Conservation (phyloP, 2,329 filamentous ascomycete genomes). For the Calcarisporium arbuscula region DNA sequence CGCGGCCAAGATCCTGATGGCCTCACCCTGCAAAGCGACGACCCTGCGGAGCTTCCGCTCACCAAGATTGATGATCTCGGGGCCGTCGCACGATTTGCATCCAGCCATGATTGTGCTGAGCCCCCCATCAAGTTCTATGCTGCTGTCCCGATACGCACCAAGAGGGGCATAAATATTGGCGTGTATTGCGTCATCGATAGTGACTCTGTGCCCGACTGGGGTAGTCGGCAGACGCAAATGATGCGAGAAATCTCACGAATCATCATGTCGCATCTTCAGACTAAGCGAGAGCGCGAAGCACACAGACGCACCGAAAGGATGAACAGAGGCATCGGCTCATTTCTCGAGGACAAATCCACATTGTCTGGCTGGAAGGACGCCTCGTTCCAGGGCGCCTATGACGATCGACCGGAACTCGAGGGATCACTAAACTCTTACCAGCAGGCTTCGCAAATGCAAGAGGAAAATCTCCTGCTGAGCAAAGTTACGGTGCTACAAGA, state of each 20-base stretch:
- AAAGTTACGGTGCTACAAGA: no score
- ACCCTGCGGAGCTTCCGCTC: slow-evolving; percentile 16
- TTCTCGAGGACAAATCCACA: slow-evolving; percentile 16
- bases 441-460: no score
- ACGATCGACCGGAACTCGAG: no score
- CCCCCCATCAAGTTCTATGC: slow-evolving; percentile 24
- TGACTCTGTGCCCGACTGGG: slow-evolving; percentile 10
- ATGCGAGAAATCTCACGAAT: slow-evolving; percentile 15
- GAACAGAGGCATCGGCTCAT: slow-evolving; percentile 24
- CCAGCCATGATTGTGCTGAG: no score
- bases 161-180: slow-evolving; percentile 27
- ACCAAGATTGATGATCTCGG: slow-evolving; percentile 23
- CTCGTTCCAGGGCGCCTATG: no score
- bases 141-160: slow-evolving; percentile 26
- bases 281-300: slow-evolving; percentile 14
- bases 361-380: slow-evolving; percentile 7
- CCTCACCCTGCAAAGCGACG: slow-evolving; percentile 1
- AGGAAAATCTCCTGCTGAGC: no score
- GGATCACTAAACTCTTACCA: no score
- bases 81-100: slow-evolving; percentile 21
- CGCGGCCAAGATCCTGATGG: slow-evolving; percentile 4
- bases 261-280: slow-evolving; percentile 25
- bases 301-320: slow-evolving; percentile 23
- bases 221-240: slow-evolving; percentile 14
- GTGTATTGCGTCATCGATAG: slow-evolving; percentile 20